These are phyloP conservation scores for Xylariales sp. DNA, from an alignment of 2,329 filamentous ascomycete genomes.

Conservation along the genomic window DNA sequence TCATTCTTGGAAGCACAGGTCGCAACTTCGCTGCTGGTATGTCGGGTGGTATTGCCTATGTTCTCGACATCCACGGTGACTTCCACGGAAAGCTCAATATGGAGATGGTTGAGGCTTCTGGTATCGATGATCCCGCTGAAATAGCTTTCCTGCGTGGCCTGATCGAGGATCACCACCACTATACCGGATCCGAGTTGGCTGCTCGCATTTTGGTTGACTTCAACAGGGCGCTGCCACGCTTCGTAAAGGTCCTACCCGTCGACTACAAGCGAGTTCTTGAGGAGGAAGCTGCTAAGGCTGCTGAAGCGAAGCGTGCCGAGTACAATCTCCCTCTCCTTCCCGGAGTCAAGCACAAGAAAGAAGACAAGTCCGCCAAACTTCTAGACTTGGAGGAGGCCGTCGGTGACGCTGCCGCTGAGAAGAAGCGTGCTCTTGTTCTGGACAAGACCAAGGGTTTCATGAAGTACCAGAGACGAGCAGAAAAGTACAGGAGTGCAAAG, in stretches of 20 bases:
- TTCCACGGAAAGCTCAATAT: slow-evolving; percentile 92
- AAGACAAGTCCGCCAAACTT: slow-evolving; percentile 65
- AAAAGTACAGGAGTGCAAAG: slow-evolving; percentile 85
- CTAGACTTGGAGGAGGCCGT: slow-evolving; percentile 90
- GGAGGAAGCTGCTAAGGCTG: slow-evolving; percentile 81
- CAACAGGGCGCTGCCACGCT: slow-evolving; percentile 81
- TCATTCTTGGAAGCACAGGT: slow-evolving; percentile 82
- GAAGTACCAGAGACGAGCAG: slow-evolving; percentile 88
- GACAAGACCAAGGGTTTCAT: slow-evolving; percentile 98
- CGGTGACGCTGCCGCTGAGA: slow-evolving; percentile 77
- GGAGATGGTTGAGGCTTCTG: slow-evolving; percentile 92
- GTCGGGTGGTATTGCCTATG: slow-evolving; percentile 95
- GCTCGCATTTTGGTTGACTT: slow-evolving; percentile 94
- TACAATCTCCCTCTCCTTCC: slow-evolving; percentile 76
- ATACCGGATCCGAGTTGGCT: slow-evolving; percentile 92
- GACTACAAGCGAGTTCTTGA: slow-evolving; percentile 93
- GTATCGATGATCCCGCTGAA: slow-evolving; percentile 78
- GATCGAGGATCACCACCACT: slow-evolving; percentile 96
- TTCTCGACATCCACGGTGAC: slow-evolving; percentile 84
- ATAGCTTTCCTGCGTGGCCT: slow-evolving; percentile 86
- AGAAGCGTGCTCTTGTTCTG: slow-evolving; percentile 85
- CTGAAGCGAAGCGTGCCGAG: slow-evolving; percentile 77
- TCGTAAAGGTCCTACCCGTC: slow-evolving; percentile 87
- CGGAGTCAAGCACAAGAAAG: slow-evolving; percentile 60
- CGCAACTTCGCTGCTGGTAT: slow-evolving; percentile 98